Conservation (phyloP, 805 yeast species). For the Candida pseudoglaebosa region DNA sequence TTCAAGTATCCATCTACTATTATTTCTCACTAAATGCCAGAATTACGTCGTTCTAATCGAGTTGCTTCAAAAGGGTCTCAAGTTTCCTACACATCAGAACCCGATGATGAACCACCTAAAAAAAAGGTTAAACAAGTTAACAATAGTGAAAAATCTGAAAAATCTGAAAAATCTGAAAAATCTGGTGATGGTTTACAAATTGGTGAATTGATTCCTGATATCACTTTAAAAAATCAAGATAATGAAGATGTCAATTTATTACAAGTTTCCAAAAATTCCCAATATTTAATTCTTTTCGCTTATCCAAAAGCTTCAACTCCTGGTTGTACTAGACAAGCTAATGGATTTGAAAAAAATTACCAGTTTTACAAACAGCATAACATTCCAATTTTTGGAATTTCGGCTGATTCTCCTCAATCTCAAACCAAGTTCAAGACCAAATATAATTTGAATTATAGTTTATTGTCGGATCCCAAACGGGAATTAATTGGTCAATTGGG, state of each 20-base stretch:
- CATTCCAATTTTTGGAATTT: slow-evolving; percentile 70
- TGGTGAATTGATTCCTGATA: slow-evolving; percentile 66
- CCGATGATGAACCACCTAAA: slow-evolving; percentile 16
- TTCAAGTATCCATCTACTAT: not conserved
- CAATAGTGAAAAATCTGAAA: slow-evolving; percentile 3
- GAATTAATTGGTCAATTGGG: slow-evolving; percentile 71
- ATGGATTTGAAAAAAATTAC: slow-evolving; percentile 75
- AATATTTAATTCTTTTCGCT: slow-evolving; percentile 46
- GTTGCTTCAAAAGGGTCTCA: slow-evolving; percentile 14
- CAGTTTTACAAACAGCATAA: slow-evolving; percentile 45
- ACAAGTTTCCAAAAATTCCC: slow-evolving; percentile 27
- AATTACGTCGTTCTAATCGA: slow-evolving; percentile 37
- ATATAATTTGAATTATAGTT: slow-evolving; percentile 66
- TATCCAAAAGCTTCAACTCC: slow-evolving; percentile 94
- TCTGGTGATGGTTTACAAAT: slow-evolving; percentile 24
- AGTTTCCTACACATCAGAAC: slow-evolving; percentile 7
- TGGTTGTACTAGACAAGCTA: slow-evolving; percentile 94
- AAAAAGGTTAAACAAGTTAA: slow-evolving; percentile 12
- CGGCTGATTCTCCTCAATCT: slow-evolving; percentile 76
- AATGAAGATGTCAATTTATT: slow-evolving; percentile 45
- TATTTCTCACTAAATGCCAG: slow-evolving; percentile 23
- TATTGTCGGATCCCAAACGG: slow-evolving; percentile 73
- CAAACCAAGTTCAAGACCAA: slow-evolving; percentile 74
- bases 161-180: slow-evolving; percentile 8
- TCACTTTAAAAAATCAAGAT: slow-evolving; percentile 64